Conservation (phyloP, 208 protist species). For the Phytomonas sp. region DNA sequence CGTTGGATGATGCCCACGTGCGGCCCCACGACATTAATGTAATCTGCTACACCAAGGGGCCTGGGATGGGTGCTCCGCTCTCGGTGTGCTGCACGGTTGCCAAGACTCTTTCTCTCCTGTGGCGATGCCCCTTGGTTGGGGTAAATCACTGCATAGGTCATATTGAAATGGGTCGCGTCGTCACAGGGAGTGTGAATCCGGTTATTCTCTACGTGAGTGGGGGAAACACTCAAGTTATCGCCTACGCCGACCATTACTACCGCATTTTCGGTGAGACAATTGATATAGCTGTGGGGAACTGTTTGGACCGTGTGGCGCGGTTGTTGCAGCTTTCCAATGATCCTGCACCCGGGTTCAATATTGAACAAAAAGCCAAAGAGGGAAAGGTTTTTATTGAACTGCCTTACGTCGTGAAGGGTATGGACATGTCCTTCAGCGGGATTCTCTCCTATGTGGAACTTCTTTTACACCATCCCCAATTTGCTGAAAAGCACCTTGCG, state of each 20-base stretch:
- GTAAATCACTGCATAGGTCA: slow-evolving; percentile 99
- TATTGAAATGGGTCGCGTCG: slow-evolving; percentile 99
- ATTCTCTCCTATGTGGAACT: slow-evolving; percentile 89
- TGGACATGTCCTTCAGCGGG: slow-evolving; percentile 96
- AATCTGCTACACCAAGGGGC: slow-evolving; percentile 97
- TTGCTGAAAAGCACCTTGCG: slow-evolving; percentile 32
- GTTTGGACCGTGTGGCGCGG: slow-evolving; percentile 95
- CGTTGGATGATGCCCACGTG: slow-evolving; percentile 88
- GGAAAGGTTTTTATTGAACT: slow-evolving; percentile 89
- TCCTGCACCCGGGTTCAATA: slow-evolving; percentile 98
- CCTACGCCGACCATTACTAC: slow-evolving; percentile 92
- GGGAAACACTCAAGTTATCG: slow-evolving; percentile 99
- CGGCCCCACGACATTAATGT: slow-evolving; percentile 78
- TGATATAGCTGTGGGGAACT: slow-evolving; percentile 99
- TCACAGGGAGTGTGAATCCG: slow-evolving; percentile 93
- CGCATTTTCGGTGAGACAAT: slow-evolving; percentile 99
- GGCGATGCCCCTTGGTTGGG: slow-evolving; percentile 90
- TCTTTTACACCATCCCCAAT: slow-evolving; percentile 60
- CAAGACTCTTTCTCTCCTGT: slow-evolving; percentile 68
- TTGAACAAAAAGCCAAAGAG: slow-evolving; percentile 94
- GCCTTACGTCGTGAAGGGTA: slow-evolving; percentile 97
- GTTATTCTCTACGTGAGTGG: slow-evolving; percentile 99
- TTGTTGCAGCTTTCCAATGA: slow-evolving; percentile 97
- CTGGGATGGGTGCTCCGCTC: slow-evolving; percentile 96
- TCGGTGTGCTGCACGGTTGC: slow-evolving; percentile 79